Evolutionary conservation across 2,329 filamentous ascomycete species (phyloP), one percentile per base, ranked within the genome.

Genomic region (Trichoderma asperellum): DNA sequence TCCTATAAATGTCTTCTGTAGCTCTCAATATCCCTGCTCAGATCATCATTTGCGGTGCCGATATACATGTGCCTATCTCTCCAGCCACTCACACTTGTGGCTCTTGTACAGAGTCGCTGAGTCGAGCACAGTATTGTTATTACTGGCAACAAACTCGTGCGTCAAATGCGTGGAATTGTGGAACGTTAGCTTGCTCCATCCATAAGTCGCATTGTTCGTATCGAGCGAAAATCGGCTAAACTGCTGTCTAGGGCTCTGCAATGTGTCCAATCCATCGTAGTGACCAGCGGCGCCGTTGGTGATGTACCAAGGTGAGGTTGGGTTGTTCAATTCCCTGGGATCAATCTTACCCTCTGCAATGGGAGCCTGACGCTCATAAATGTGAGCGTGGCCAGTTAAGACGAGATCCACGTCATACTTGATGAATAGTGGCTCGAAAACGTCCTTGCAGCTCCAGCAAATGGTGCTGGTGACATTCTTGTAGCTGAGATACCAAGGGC

Each of bases 361-460:
- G 2, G 64, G 64, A n/a, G 64, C 40, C 14, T 52, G 64, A 18
- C 64, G 64, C 64, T 67, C 64, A 6, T 67, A 67, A n/a, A 59
- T 56, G 29, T 67, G 64, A 0, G 64, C 29, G 55, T 67, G 64
- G 4, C 64, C 64, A 10, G 64, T 59, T 0, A 67, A 21, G 8
- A 67, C 64, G 24, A 67, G 55, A 21, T 67, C 64, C 2, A 67
- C 64, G 2, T 43, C 64, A 5, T 67, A 67, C 18, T 52, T 37
- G 55, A 67, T 37, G 18, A 67, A 67, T 0, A 67, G 40, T 27
- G 64, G 64, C 55, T 67, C 64, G 24, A 67, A 67, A 1, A 67
- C 64, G 21, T 67, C 55, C 14, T 67, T 67, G 55, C 64, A 67
- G 64, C 53, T 56, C 64, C 64, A 67, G 40, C 64, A 67, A n/a